phyloP scores from a whole-genome alignment of 2,329 filamentous ascomycete genomes.

The Dactylellina cionopaga region DNA sequence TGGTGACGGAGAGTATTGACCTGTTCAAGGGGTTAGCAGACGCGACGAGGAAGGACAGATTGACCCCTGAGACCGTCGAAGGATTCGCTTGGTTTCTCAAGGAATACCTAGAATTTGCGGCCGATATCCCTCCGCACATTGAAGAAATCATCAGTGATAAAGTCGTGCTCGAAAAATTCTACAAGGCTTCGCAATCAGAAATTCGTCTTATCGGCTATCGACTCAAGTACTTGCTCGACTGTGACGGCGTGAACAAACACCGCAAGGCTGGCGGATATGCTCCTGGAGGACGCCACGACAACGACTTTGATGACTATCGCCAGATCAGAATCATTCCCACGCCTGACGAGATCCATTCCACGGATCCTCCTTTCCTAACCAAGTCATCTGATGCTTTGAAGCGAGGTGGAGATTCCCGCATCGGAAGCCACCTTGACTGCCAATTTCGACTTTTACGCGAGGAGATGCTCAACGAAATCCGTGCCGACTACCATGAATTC shows the following conservation, averaged over 20 bases:
- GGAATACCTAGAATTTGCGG: slow-evolving; percentile 12
- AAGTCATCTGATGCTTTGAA: slow-evolving; percentile 62
- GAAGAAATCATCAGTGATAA: slow-evolving; percentile 4
- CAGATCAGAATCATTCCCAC: slow-evolving; percentile 74
- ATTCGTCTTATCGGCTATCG: slow-evolving; percentile 18
- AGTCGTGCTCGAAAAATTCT: slow-evolving; percentile 12
- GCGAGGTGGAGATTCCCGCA: slow-evolving; percentile 59
- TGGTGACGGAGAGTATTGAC: not conserved
- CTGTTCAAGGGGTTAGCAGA: slow-evolving; percentile 2
- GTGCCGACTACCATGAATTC: slow-evolving; percentile 68
- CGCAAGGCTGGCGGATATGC: not conserved
- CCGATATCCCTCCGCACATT: not conserved
- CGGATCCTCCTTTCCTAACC: slow-evolving; percentile 67
- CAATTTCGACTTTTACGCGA: slow-evolving; percentile 77
- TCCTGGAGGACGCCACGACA: slow-evolving; percentile 77
- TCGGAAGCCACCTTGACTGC: slow-evolving; percentile 70
- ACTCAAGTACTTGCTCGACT: slow-evolving; percentile 34
- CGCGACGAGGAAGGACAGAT: not conserved
- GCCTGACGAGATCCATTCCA: slow-evolving; percentile 69
- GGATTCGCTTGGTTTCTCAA: slow-evolving; percentile 31
- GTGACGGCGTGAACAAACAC: not conserved
- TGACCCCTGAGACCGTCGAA: slow-evolving; percentile 14
- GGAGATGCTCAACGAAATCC: slow-evolving; percentile 74
- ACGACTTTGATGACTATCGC: slow-evolving; percentile 72
- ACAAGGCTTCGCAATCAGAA: not conserved